phyloP scores from a whole-genome alignment of 306 rosid species.

The Quercus berberidifolia region DNA sequence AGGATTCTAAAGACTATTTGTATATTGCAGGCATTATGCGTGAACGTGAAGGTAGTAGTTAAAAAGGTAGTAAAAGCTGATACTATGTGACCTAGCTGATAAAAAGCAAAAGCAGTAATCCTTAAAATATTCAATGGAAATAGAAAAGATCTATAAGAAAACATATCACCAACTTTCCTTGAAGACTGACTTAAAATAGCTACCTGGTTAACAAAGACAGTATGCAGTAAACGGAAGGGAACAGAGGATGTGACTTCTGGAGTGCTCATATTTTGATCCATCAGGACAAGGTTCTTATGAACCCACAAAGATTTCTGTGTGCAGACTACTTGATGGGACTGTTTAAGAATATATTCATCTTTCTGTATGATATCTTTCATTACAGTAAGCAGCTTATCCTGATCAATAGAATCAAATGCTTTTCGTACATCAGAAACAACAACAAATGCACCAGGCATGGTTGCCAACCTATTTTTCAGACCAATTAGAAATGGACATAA shows the following conservation, averaged over 20 bases:
- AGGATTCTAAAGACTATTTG: background rate
- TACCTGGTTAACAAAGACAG: slow-evolving; percentile 70
- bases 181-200: background rate
- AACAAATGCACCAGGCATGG: slow-evolving; percentile 47
- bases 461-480: slow-evolving; percentile 32
- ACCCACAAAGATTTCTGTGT: slow-evolving; percentile 63
- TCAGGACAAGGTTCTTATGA: slow-evolving; percentile 37
- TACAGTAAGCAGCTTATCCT: slow-evolving; percentile 66
- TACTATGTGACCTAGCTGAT: background rate
- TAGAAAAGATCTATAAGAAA: slow-evolving; percentile 1
- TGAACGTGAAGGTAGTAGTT: background rate
- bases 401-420: slow-evolving; percentile 84
- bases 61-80: background rate
- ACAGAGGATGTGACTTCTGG: slow-evolving; percentile 26
- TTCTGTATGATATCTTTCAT: slow-evolving; percentile 42
- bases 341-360: slow-evolving; percentile 52
- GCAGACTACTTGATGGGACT: slow-evolving; percentile 52
- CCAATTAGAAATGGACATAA: slow-evolving; percentile 55
- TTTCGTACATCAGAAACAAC: slow-evolving; percentile 77
- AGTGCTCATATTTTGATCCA: slow-evolving; percentile 32
- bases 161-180: background rate
- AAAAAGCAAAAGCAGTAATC: background rate
- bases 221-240: slow-evolving; percentile 28
- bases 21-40: background rate
- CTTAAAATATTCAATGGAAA: background rate